Evolutionary conservation across 2,329 filamentous ascomycete genomes (phyloP), one percentile per base, ranked within the genome.

Genomic region (Ophiostoma himal-ulmi): DNA sequence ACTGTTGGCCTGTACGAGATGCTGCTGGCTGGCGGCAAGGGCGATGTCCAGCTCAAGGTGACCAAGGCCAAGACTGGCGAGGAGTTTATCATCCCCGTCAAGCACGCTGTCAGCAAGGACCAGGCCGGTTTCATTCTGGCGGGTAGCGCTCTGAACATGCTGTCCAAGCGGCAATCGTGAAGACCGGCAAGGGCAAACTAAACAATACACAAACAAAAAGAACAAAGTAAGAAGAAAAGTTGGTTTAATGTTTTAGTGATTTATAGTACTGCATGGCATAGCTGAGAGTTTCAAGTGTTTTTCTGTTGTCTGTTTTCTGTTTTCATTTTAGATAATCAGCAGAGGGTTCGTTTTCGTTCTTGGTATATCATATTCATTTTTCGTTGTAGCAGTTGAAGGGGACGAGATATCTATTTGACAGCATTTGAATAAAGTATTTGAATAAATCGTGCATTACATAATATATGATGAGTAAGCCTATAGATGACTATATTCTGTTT

Each of bases 111-210:
- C 73, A 96, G 89, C 78, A 86, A 90, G 81, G 95, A 97, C 79
- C 95, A 99, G 84, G 92, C 92, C 72, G 89, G 86, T 0, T 99
- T 98, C 78, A 92, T 99, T 74, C 83, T 99, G 68, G 95, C 95
- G 0, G 95, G 95, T 3, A 97, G 93, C 79, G 95, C 95, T 60
- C 80, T 99, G 81, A 99, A 99, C 81, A 78, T 98, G 79, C 81
- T 99, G 76, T 91, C 93, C 65, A 90, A 90, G 84, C 72, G 75
- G 69, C 39, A 69, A 34, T 13, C 52, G 30, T 11, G 30, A 48
- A 3, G 30, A 7, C 44, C 4, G 4, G 44, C 17, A 48, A 20
- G 44, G 44, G 1, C 39, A 44, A 44, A n/a, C 6, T 48, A 6
- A 48, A 17, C 13, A 48, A 22, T 22, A 13, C n/a, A 57, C 22